Percentiles rank a stretch among this genome's conserved stretches.
Evolutionary conservation across 129 eudicot genomes (phyloP).

Genomic region (Kitagawia praeruptora): DNA sequence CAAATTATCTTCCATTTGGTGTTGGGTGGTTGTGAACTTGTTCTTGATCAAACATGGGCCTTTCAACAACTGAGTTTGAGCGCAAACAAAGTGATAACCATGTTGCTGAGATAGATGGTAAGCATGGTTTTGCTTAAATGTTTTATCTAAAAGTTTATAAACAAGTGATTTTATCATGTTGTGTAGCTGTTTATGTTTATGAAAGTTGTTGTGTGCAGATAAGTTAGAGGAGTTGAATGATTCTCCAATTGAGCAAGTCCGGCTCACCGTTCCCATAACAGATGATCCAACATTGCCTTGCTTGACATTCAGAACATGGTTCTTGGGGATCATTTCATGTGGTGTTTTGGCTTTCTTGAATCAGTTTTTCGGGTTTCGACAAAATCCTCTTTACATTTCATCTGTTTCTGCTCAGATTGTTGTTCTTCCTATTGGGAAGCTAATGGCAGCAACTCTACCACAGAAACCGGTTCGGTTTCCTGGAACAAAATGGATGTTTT

Average conservation of each 20-base stretch:
- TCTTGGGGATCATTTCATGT: slow-evolving; percentile 61
- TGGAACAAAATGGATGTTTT: slow-evolving; percentile 48
- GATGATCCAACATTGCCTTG: slow-evolving; percentile 79
- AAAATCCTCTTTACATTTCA: slow-evolving; percentile 43
- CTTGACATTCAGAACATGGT: slow-evolving; percentile 77
- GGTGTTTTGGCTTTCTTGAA: slow-evolving; percentile 55
- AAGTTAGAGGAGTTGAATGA: slow-evolving; percentile 53
- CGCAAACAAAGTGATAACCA: neutral
- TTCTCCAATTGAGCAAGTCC: slow-evolving; percentile 73
- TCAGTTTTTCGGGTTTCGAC: slow-evolving; percentile 73
- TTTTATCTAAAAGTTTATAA: too few species aligned
- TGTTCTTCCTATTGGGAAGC: slow-evolving; percentile 62
- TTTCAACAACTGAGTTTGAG: neutral
- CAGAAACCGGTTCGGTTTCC: slow-evolving; percentile 21
- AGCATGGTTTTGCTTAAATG: neutral
- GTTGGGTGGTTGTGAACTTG: neutral
- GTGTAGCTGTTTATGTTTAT: neutral
- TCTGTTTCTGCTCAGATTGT: slow-evolving; percentile 70
- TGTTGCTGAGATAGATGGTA: neutral
- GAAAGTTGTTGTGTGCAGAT: neutral
- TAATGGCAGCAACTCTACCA: slow-evolving; percentile 69
- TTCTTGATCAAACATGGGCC: slow-evolving; percentile 2
- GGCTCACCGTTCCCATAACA: slow-evolving; percentile 64
- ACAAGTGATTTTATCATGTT: neutral
- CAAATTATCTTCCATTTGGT: neutral